Evolutionary conservation across 116 monocot species (phyloP), one percentile per base, ranked within the genome.

Genomic region (Trichopus zeylanicus): DNA sequence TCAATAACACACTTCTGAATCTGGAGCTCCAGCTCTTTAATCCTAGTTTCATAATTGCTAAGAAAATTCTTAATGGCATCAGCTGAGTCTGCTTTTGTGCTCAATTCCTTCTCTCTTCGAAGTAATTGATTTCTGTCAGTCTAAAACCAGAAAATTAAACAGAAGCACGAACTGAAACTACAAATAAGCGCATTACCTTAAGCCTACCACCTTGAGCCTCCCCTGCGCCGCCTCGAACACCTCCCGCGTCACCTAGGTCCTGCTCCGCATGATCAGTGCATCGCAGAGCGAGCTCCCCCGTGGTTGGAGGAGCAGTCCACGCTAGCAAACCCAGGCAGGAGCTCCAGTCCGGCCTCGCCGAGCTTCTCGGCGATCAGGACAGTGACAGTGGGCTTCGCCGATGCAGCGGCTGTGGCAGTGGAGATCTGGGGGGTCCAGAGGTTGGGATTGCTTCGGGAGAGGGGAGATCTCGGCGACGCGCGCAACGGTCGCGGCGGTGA

Each of bases 201-300:
- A n/a, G 6, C 89, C 89, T 5, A 90, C 85, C 4, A 90, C 89
- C 60, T 66, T 73, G 30, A 90, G 75, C 70, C 82, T 46, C 24
- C 81, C 82, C 48, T 59, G 62, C 1, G 81, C 78, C 24, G 89
- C 85, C 65, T 90, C 85, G 27, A 90, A 81, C 46, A 90, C 89
- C 73, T 81, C 81, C 12, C 89, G 60, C 30, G 81, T 68, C 32
- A 90, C 89, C 79, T 90, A 78, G 25, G 86, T 86, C 35, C 81
- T 81, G 65, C 86, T 86, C 26, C 86, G 67, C 71, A 86, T 81
- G 63, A 86, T 80, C 74, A 86, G 57, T 31, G 86, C 86, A 53
- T 86, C 86, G 66, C 80, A 77, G 9, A 59, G 39, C 3, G 79
- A 18, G n/a, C n/a, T n/a, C n/a, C n/a, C n/a, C n/a, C n/a, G n/a